phyloP scores from a whole-genome alignment of 345 rosid genomes.

The Durio zibethinus region DNA sequence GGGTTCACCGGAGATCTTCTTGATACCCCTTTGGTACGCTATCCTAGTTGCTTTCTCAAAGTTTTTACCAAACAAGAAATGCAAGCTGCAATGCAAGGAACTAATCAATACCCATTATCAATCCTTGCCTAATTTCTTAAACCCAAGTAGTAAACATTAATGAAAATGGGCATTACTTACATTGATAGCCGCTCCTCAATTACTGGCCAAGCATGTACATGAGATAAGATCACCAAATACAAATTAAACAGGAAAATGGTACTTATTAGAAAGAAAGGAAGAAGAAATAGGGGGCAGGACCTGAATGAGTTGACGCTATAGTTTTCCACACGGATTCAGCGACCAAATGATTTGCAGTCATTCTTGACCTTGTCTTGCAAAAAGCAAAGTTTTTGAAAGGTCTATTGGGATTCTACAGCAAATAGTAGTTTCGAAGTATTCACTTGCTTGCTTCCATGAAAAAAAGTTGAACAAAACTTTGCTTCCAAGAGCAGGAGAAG shows the following conservation, averaged over 20 bases:
- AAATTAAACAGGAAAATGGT: not conserved
- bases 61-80: constrained; percentile 87
- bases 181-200: constrained; percentile 70
- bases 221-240: not conserved
- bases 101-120: not conserved
- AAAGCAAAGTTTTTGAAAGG: not conserved
- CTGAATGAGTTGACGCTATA: constrained; percentile 48
- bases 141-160: not conserved
- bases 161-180: constrained; percentile 34
- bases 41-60: constrained; percentile 76
- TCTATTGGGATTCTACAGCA: not conserved
- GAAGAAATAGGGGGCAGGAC: constrained; percentile 13
- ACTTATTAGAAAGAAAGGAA: not conserved
- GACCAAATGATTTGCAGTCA: constrained; percentile 34
- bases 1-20: constrained; percentile 66
- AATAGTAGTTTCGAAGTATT: too few species aligned
- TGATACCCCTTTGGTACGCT: constrained; percentile 73
- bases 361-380: not conserved
- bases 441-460: too few species aligned
- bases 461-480: too few species aligned
- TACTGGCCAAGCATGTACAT: constrained; percentile 32
- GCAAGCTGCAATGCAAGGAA: constrained; percentile 43
- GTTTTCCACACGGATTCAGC: constrained; percentile 49
- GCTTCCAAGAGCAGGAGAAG: too few species aligned
- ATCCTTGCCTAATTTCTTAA: not conserved